Conservation (phyloP, 345 rosid species). For the Anacardium occidentale region DNA sequence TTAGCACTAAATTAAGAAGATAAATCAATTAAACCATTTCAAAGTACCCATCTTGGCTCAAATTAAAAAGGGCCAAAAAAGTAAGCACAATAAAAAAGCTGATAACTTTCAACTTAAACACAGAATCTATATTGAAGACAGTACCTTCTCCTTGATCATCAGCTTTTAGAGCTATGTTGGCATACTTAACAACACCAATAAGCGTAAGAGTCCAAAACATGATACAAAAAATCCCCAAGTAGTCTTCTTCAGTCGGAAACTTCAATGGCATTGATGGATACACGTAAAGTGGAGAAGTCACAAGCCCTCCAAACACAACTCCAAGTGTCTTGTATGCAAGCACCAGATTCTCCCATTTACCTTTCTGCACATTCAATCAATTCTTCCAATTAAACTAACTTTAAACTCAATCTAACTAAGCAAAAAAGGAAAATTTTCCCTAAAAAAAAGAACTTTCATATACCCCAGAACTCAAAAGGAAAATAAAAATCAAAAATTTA, state of each 20-base stretch:
- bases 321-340: constrained; percentile 64
- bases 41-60: background rate
- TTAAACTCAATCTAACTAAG: background rate
- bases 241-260: constrained; percentile 56
- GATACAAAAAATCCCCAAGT: constrained; percentile 60
- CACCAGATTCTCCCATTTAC: constrained; percentile 34
- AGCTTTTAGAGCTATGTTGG: constrained; percentile 51
- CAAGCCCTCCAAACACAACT: constrained; percentile 76
- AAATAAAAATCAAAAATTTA: background rate
- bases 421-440: too few relatives aligned
- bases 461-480: background rate
- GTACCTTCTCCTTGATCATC: constrained; percentile 76
- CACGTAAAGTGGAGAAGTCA: constrained; percentile 64
- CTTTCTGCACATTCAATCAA: constrained; percentile 25
- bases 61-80: background rate
- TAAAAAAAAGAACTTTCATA: background rate
- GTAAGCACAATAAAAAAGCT: background rate
- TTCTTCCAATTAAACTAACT: background rate
- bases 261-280: constrained; percentile 62
- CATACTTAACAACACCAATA: constrained; percentile 56
- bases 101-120: background rate
- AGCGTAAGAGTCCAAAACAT: constrained; percentile 75
- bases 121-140: background rate
- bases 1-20: background rate
- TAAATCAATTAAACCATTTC: background rate